These are phyloP conservation scores for Curvularia spicifera DNA, from an alignment of 2,329 filamentous ascomycete species.

Conservation along the genomic window DNA sequence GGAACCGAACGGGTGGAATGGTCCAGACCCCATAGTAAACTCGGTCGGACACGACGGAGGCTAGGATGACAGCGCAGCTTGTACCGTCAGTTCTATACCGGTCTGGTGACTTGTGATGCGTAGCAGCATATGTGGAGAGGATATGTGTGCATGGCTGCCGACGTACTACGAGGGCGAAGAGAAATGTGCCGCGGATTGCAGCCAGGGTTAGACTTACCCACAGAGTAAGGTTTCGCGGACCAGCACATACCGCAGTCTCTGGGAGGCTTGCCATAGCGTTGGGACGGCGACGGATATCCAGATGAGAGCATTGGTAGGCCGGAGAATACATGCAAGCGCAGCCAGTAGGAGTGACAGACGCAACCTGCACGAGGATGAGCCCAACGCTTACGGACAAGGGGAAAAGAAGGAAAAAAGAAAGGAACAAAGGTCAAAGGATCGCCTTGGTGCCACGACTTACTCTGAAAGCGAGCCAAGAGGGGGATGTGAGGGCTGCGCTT, in stretches of 20 bases:
- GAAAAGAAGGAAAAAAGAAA: not conserved
- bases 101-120: slow-evolving; percentile 21
- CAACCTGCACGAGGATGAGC: slow-evolving; percentile 43
- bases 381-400: slow-evolving; percentile 15
- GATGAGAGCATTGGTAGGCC: slow-evolving; percentile 87
- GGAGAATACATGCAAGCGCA: slow-evolving; percentile 80
- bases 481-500: slow-evolving; percentile 44
- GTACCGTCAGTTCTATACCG: slow-evolving; percentile 26
- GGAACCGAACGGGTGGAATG: slow-evolving; percentile 84
- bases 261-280: slow-evolving; percentile 56
- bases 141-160: slow-evolving; percentile 6
- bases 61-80: slow-evolving; percentile 63
- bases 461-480: slow-evolving; percentile 36
- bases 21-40: slow-evolving; percentile 86
- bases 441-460: slow-evolving; percentile 31
- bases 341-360: slow-evolving; percentile 72
- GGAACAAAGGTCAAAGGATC: slow-evolving; percentile 7
- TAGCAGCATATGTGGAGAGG: slow-evolving; percentile 12
- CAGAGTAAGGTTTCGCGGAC: slow-evolving; percentile 70
- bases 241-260: slow-evolving; percentile 59
- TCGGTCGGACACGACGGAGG: slow-evolving; percentile 73
- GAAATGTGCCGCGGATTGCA: slow-evolving; percentile 24
- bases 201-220: slow-evolving; percentile 46
- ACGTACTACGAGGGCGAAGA: slow-evolving; percentile 7
- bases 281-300: slow-evolving; percentile 74